A percentile compares a stretch with the other conserved stretches of the same genome.
These are phyloP conservation scores for Bidens hawaiensis DNA, from an alignment of 140 eudicot genomes.

Conservation along the genomic window DNA sequence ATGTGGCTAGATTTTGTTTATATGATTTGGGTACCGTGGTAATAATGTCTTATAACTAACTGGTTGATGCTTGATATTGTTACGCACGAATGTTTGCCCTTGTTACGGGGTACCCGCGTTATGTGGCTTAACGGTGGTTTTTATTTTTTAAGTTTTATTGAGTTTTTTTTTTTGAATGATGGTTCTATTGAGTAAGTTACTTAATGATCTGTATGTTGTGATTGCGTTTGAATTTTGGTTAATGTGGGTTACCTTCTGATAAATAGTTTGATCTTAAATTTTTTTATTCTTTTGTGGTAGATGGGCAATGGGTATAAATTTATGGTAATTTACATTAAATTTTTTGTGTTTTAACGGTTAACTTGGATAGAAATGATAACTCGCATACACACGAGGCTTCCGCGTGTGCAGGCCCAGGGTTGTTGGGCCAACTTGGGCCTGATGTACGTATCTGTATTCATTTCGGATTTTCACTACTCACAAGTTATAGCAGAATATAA, in stretches of 20 bases:
- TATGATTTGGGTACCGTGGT: not conserved
- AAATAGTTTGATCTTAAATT: not conserved
- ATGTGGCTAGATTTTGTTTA: no score
- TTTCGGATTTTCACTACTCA: not conserved
- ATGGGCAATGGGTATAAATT: not conserved
- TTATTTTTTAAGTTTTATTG: no score
- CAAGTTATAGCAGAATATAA: not conserved
- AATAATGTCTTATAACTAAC: not conserved
- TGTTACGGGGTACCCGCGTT: not conserved
- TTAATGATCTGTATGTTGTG: not conserved
- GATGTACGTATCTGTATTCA: not conserved
- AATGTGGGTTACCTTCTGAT: slow-evolving; percentile 1
- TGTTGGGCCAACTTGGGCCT: no score
- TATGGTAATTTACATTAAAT: not conserved
- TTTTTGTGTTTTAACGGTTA: not conserved
- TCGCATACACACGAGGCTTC: no score
- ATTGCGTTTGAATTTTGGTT: not conserved
- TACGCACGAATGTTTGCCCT: not conserved
- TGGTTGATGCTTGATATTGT: not conserved
- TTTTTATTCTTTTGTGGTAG: not conserved
- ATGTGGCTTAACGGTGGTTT: not conserved
- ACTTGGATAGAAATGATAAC: not conserved
- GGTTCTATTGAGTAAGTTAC: not conserved
- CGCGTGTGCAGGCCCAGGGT: no score
- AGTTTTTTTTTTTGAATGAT: no score